Percentiles rank a stretch among this genome's conserved stretches.
These are phyloP conservation scores for Globisporangium camurandrum DNA, from an alignment of 352 stramenopile species.

Conservation along the genomic window DNA sequence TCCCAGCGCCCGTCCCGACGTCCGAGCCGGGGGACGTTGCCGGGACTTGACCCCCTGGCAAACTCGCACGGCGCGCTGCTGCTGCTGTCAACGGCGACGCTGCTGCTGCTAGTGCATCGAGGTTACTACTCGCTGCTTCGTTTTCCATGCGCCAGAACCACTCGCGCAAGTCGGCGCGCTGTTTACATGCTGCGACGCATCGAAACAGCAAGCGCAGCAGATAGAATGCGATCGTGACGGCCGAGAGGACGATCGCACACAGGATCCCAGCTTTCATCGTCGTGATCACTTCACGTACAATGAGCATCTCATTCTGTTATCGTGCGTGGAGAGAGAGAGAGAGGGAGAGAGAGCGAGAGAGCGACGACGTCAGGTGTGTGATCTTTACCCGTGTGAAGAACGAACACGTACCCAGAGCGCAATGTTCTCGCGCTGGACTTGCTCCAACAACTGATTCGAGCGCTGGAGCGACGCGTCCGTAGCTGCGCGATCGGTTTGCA, in stretches of 20 bases:
- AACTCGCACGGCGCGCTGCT: background rate
- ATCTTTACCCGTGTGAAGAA: background rate
- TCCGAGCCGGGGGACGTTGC: background rate
- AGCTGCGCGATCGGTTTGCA: slow-evolving; percentile 25
- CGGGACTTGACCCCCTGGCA: no score
- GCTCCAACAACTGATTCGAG: no score
- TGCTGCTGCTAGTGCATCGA: slow-evolving; percentile 5
- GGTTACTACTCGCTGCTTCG: background rate
- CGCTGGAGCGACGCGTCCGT: slow-evolving; percentile 23
- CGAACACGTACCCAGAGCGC: slow-evolving; percentile 33
- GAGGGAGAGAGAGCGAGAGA: background rate
- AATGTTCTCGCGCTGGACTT: slow-evolving; percentile 40
- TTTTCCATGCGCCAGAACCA: slow-evolving; percentile 70
- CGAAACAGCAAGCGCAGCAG: slow-evolving; percentile 58
- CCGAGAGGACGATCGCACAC: slow-evolving; percentile 60
- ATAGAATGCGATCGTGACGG: slow-evolving; percentile 68
- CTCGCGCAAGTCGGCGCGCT: slow-evolving; percentile 62
- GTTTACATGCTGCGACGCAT: slow-evolving; percentile 62
- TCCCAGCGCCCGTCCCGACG: slow-evolving; percentile 19
- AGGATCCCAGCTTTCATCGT: slow-evolving; percentile 83
- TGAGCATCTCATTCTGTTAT: slow-evolving; percentile 62
- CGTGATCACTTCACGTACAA: slow-evolving; percentile 77
- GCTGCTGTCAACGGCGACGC: slow-evolving; percentile 5
- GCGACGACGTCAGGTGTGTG: background rate
- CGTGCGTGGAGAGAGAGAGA: background rate